These are phyloP conservation scores for Colletotrichum tamarilloi DNA, from an alignment of 2,329 filamentous ascomycete genomes.

Conservation along the genomic window DNA sequence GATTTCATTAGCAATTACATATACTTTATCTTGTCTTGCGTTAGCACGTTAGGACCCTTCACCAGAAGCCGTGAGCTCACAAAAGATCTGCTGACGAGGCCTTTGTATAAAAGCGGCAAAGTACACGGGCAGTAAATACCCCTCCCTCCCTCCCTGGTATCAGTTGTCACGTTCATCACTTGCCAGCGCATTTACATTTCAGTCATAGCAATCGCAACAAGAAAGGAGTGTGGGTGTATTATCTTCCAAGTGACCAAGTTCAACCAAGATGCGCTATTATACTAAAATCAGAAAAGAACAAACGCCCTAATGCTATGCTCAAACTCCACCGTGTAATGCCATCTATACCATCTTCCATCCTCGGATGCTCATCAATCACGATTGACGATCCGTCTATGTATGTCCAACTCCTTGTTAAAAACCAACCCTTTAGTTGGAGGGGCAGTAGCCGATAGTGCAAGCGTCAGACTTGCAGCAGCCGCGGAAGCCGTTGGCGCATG, in stretches of 20 bases:
- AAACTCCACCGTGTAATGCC: slow-evolving; percentile 12
- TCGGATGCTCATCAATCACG: background rate
- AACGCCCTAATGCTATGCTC: slow-evolving; percentile 16
- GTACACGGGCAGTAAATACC: too few relatives aligned
- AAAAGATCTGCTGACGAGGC: too few relatives aligned
- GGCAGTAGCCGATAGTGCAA: slow-evolving; percentile 30
- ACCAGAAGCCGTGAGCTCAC: too few relatives aligned
- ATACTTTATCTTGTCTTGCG: background rate
- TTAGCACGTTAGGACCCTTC: background rate
- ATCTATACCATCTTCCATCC: background rate
- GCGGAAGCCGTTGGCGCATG: slow-evolving; percentile 30
- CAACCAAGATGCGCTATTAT: background rate
- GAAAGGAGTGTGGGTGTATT: slow-evolving; percentile 19
- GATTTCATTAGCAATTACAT: slow-evolving; percentile 5
- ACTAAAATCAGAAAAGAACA: background rate
- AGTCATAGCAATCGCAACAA: background rate
- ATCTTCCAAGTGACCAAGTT: background rate
- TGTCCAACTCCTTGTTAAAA: background rate
- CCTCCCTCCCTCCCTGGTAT: too few relatives aligned
- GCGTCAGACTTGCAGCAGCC: slow-evolving; percentile 31
- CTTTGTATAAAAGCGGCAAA: too few relatives aligned
- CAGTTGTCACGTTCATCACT: too few relatives aligned
- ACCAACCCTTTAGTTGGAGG: slow-evolving; percentile 14
- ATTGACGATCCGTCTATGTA: background rate
- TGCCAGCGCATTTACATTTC: too few relatives aligned